Evolutionary conservation across 140 eudicot species (phyloP).

Genomic region (Oenanthe javanica): DNA sequence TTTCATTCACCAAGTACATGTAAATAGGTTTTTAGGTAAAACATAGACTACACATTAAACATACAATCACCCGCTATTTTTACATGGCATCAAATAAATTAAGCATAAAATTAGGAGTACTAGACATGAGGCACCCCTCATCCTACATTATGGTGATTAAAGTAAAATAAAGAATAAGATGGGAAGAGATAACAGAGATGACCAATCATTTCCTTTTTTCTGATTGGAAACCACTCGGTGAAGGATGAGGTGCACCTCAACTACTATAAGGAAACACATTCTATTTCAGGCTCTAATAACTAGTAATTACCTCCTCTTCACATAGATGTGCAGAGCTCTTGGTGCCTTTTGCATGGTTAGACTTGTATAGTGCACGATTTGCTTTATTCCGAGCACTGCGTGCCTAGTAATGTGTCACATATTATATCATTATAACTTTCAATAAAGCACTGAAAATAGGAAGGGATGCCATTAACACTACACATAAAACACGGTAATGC

Average conservation of each 20-base stretch:
- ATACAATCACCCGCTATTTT: constrained; percentile 33
- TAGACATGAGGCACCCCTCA: too few species aligned
- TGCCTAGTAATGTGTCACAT: constrained; percentile 20
- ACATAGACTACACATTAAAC: background rate
- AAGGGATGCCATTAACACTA: background rate
- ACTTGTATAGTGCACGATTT: constrained; percentile 31
- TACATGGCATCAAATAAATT: background rate
- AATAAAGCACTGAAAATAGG: background rate
- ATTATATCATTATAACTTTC: background rate
- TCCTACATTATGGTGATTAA: too few species aligned
- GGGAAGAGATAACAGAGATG: too few species aligned
- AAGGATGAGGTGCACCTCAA: background rate
- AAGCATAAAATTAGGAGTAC: too few species aligned
- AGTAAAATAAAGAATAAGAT: too few species aligned
- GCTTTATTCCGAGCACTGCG: constrained; percentile 47
- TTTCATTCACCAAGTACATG: background rate
- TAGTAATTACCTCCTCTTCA: constrained; percentile 43
- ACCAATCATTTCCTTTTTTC: background rate
- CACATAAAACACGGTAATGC: background rate
- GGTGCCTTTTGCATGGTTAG: constrained; percentile 36
- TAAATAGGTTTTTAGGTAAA: background rate
- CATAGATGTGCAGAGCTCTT: constrained; percentile 52
- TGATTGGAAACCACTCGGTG: background rate
- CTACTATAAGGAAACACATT: background rate
- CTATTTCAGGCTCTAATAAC: background rate